Evolutionary conservation across 2,329 filamentous ascomycete genomes (phyloP).

Genomic region (Phialemoniopsis sp.): DNA sequence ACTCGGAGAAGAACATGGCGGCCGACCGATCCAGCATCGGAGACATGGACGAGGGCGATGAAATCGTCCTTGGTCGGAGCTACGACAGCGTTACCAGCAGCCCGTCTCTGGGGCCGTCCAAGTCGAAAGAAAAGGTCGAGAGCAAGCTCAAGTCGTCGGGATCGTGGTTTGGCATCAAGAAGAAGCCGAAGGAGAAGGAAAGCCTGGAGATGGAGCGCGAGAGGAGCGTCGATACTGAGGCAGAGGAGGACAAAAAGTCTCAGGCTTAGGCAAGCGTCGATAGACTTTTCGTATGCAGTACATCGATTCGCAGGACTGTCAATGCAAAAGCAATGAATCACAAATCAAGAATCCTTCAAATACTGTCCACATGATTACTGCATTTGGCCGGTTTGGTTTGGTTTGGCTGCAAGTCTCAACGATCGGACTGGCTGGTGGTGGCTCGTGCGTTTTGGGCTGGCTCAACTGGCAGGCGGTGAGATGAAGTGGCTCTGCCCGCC

Average conservation of each 20-base stretch:
- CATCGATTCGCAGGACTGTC: too few species aligned
- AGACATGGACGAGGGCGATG: conserved; percentile 50
- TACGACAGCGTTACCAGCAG: conserved; percentile 54
- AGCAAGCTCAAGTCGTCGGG: conserved; percentile 37
- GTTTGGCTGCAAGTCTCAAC: too few species aligned
- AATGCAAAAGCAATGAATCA: too few species aligned
- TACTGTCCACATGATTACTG: too few species aligned
- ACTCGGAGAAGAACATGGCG: conserved; percentile 53
- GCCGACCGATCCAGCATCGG: conserved; percentile 55
- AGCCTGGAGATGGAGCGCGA: conserved; percentile 47
- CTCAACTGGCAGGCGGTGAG: too few species aligned
- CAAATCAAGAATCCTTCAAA: too few species aligned
- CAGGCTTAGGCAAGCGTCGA: background rate
- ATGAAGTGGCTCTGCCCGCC: too few species aligned
- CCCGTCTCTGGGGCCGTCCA: conserved; percentile 48
- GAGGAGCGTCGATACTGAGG: conserved; percentile 11
- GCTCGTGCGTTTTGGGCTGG: too few species aligned
- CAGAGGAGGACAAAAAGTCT: background rate
- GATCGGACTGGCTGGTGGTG: too few species aligned
- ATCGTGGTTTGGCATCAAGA: conserved; percentile 57
- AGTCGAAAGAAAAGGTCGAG: conserved; percentile 27
- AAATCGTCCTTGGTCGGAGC: conserved; percentile 40
- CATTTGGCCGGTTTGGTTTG: too few species aligned
- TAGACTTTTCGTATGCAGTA: background rate
- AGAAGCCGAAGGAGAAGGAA: conserved; percentile 55